A percentile compares a stretch with the other conserved stretches of the same genome.
These are phyloP conservation scores for Claviceps sp. DNA, from an alignment of 2,329 filamentous ascomycete genomes.

Conservation along the genomic window DNA sequence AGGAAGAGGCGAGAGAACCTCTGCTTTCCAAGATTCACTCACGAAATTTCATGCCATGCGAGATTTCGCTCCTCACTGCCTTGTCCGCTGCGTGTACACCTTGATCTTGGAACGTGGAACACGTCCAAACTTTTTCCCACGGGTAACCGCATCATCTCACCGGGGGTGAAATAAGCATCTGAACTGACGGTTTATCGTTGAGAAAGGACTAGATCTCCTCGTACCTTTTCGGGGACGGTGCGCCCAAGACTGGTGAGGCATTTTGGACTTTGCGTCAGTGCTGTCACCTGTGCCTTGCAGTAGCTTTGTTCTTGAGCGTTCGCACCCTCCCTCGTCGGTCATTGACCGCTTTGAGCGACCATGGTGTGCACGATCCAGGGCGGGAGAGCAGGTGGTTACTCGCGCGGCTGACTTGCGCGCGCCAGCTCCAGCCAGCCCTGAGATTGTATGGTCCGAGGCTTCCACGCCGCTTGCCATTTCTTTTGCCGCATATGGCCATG, in stretches of 20 bases:
- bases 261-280: background rate
- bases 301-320: background rate
- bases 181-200: background rate
- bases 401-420: background rate
- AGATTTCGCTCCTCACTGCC: background rate
- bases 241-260: background rate
- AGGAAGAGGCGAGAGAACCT: background rate
- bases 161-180: background rate
- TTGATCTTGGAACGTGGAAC: background rate
- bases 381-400: background rate
- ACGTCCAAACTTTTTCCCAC: background rate
- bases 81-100: background rate
- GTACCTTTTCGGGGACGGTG: no score
- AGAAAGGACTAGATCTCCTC: background rate
- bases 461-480: background rate
- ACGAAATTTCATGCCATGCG: background rate
- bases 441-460: background rate
- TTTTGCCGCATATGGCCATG: background rate
- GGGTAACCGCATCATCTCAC: background rate
- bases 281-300: slow-evolving; percentile 1
- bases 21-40: background rate
- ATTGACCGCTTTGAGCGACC: slow-evolving; percentile 1
- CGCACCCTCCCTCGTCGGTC: background rate
- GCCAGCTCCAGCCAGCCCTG: background rate
- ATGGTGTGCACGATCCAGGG: background rate